These are phyloP conservation scores for Crotalaria pallida DNA, from an alignment of 306 rosid species.

Conservation along the genomic window DNA sequence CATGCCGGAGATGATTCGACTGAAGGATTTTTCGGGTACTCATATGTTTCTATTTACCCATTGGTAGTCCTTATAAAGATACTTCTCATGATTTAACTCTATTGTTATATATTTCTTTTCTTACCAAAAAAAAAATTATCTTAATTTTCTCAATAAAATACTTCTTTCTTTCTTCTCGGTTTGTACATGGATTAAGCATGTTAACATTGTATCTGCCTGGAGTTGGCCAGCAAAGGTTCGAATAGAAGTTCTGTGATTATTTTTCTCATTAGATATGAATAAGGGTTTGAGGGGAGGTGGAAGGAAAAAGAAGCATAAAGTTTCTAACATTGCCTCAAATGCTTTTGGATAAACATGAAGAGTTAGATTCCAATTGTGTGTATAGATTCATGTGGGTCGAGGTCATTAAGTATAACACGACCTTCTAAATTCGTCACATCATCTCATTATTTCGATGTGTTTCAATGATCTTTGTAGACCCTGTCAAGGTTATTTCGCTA, in stretches of 20 bases:
- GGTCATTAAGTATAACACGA: background rate
- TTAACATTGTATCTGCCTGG: background rate
- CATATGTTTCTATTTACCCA: background rate
- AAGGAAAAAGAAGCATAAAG: background rate
- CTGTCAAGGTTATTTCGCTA: background rate
- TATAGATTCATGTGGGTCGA: background rate
- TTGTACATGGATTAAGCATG: background rate
- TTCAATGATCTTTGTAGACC: background rate
- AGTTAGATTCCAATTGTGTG: background rate
- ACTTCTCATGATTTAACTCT: background rate
- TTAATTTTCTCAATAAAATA: slow-evolving; percentile 3
- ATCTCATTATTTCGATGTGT: background rate
- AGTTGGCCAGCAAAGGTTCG: background rate
- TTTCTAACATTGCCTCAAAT: background rate
- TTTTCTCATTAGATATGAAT: background rate
- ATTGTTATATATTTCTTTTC: background rate
- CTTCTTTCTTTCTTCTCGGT: background rate
- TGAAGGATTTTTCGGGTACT: slow-evolving; percentile 77
- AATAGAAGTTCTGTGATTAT: background rate
- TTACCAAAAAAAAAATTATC: background rate
- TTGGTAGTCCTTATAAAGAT: background rate
- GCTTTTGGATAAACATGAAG: background rate
- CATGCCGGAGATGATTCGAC: slow-evolving; percentile 94
- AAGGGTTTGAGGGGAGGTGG: background rate
- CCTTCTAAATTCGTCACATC: background rate